Conservation (phyloP, 108 stramenopile species). For the Cylindrotheca closterium region DNA sequence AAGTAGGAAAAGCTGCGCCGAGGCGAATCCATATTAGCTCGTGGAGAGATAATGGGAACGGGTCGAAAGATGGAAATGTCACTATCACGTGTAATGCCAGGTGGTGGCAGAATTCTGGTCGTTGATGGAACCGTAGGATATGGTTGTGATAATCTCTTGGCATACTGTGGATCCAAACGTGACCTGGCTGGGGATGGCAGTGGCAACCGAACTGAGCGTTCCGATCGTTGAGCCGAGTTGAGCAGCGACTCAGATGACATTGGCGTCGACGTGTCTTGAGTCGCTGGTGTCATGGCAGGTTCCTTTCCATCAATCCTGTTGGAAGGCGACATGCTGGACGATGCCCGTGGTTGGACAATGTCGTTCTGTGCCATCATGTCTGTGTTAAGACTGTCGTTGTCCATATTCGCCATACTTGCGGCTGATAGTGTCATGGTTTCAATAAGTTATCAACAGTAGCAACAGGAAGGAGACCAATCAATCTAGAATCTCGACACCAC, state of each 20-base stretch:
- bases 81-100: constrained; percentile 28
- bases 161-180: constrained; percentile 56
- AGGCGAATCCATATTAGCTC: not conserved
- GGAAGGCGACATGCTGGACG: constrained; percentile 6
- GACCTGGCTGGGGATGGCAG: constrained; percentile 51
- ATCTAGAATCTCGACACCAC: no score
- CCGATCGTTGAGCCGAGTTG: constrained; percentile 5
- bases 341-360: not conserved
- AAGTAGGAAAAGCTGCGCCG: no score
- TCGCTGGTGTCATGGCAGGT: constrained; percentile 14
- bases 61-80: constrained; percentile 46
- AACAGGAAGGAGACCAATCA: no score
- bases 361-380: no score
- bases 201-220: constrained; percentile 11
- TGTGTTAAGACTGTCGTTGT: no score
- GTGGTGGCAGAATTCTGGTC: constrained; percentile 26
- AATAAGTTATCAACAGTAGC: no score
- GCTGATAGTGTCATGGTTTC: no score
- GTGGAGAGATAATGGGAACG: constrained; percentile 33
- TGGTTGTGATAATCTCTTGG: constrained; percentile 37
- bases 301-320: constrained; percentile 10
- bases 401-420: no score
- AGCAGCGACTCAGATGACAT: constrained; percentile 5
- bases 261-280: constrained; percentile 17
- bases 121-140: constrained; percentile 9